These are phyloP conservation scores for Nakazawaea populi DNA, from an alignment of 805 yeast genomes.

Conservation along the genomic window DNA sequence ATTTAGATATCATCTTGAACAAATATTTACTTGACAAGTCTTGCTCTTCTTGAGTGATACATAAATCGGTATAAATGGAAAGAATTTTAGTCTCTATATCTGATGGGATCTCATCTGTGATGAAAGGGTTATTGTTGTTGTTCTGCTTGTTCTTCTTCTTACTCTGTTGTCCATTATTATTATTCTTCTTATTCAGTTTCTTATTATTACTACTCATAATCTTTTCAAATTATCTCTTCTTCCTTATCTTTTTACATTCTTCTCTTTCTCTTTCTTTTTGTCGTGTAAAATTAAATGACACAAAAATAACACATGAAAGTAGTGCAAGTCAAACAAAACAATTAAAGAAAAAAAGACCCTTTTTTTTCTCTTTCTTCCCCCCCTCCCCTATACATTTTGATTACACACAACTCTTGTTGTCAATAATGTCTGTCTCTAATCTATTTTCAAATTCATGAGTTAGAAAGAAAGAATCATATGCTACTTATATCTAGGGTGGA, in stretches of 20 bases:
- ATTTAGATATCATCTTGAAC: neutral
- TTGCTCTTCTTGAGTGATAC: neutral
- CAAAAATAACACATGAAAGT: too few relatives aligned
- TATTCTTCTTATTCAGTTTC: neutral
- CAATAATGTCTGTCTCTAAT: too few relatives aligned
- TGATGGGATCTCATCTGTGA: neutral
- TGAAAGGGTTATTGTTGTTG: neutral
- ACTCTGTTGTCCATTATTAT: neutral
- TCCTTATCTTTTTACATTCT: neutral
- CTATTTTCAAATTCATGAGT: too few relatives aligned
- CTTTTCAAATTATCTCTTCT: neutral
- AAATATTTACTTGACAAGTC: constrained; percentile 2
- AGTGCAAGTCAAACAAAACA: too few relatives aligned
- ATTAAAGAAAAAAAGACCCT: too few relatives aligned
- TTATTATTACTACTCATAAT: neutral
- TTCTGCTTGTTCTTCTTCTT: neutral
- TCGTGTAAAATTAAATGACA: too few relatives aligned
- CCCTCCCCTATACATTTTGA: too few relatives aligned
- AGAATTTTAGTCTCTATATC: constrained; percentile 1
- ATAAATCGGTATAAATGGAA: constrained; percentile 4
- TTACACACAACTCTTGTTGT: too few relatives aligned
- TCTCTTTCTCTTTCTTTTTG: neutral
- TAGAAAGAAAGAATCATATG: too few relatives aligned
- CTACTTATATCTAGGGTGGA: too few relatives aligned
- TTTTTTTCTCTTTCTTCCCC: too few relatives aligned